Evolutionary conservation across 495 filamentous ascomycete species (phyloP).

Genomic region (Pyrenula aspistea): DNA sequence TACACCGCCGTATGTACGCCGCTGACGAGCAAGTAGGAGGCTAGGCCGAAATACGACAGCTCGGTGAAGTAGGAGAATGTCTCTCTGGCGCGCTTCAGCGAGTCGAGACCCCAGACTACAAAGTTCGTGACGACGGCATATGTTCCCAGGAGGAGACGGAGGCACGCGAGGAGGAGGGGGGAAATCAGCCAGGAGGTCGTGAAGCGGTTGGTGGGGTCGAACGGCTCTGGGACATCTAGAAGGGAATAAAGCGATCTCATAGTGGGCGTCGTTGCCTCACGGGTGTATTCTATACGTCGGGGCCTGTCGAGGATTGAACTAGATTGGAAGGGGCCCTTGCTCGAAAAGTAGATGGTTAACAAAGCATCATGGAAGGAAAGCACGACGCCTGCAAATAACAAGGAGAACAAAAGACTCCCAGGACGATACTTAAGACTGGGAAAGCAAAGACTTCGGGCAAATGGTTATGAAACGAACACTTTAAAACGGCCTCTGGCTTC

Average conservation of each 20-base stretch:
- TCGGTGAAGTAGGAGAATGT: constrained; percentile 74
- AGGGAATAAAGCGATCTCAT: background rate
- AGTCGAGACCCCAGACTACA: constrained; percentile 2
- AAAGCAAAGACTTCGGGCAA: background rate
- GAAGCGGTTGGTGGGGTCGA: constrained; percentile 34
- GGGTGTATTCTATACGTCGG: background rate
- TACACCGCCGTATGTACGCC: constrained; percentile 57
- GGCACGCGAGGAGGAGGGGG: constrained; percentile 43
- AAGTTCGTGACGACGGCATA: constrained; percentile 52
- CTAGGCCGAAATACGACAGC: constrained; percentile 67
- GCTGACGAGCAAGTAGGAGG: constrained; percentile 60
- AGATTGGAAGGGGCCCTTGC: background rate
- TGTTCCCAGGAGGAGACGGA: constrained; percentile 49
- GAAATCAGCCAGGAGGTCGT: constrained; percentile 66
- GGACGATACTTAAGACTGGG: background rate
- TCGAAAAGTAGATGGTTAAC: background rate
- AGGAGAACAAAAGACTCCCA: background rate
- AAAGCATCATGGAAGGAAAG: background rate
- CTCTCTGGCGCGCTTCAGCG: constrained; percentile 24
- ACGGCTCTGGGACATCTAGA: constrained; percentile 1
- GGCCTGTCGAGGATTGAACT: background rate
- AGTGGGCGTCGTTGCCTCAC: background rate
- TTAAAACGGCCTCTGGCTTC: background rate
- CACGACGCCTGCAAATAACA: background rate
- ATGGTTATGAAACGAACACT: background rate